Evolutionary conservation across 176 grass and related monocot genomes (phyloP).

Genomic region (sorghum (Sorghum bicolor)): DNA sequence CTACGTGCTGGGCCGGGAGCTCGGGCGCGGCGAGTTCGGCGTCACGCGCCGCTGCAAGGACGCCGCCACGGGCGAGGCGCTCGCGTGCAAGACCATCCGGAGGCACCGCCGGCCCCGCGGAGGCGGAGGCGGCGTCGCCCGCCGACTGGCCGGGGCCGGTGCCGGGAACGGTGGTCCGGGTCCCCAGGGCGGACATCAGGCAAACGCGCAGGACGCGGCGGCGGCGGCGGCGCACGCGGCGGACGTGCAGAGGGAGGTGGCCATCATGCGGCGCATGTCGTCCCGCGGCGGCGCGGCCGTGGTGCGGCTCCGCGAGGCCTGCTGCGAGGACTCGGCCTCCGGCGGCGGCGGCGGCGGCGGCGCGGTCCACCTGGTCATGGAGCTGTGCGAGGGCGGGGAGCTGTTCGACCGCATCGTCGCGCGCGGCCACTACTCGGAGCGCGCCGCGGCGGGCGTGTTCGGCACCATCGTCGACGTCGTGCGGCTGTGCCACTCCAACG

Average conservation of each 20-base stretch:
- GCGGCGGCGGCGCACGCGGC: slow-evolving; percentile 18
- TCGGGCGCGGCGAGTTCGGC: slow-evolving; percentile 82
- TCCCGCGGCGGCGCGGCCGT: slow-evolving; percentile 30
- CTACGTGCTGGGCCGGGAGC: slow-evolving; percentile 54
- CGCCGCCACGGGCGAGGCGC: slow-evolving; percentile 39
- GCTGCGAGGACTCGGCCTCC: slow-evolving; percentile 42
- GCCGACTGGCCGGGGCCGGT: neutral
- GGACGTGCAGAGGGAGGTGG: slow-evolving; percentile 47
- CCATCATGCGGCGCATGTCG: slow-evolving; percentile 57
- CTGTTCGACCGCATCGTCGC: slow-evolving; percentile 84
- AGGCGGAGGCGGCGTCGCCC: neutral
- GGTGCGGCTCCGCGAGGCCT: slow-evolving; percentile 43
- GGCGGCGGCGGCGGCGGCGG: neutral
- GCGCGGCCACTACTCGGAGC: slow-evolving; percentile 73
- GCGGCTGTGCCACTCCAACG: slow-evolving; percentile 65
- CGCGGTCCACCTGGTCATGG: slow-evolving; percentile 85
- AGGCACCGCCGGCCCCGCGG: slow-evolving; percentile 16
- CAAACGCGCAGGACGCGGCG: neutral
- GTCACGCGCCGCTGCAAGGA: slow-evolving; percentile 58
- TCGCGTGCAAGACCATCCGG: slow-evolving; percentile 69
- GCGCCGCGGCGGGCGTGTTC: slow-evolving; percentile 59
- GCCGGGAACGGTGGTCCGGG: neutral
- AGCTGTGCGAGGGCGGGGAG: slow-evolving; percentile 90
- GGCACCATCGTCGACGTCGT: slow-evolving; percentile 75
- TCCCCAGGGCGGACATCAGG: neutral